Evolutionary conservation across 2,329 filamentous ascomycete species (phyloP).

Genomic region (Elsinoe fawcettii): DNA sequence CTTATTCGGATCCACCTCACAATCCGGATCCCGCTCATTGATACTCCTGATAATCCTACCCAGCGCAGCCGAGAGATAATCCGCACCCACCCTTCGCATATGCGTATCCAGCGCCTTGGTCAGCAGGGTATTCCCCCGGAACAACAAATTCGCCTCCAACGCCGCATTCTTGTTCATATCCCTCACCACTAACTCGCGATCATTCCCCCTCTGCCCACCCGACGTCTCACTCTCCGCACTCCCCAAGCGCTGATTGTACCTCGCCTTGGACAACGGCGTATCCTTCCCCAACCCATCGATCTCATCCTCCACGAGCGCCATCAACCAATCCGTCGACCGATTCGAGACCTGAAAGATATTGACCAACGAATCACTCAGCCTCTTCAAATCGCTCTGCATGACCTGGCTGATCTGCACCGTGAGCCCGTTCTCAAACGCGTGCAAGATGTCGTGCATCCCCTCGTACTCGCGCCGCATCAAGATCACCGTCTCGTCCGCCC

Average conservation of each 20-base stretch:
- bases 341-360: constrained; percentile 95
- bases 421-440: constrained; percentile 74
- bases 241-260: constrained; percentile 63
- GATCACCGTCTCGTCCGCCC: constrained; percentile 82
- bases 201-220: constrained; percentile 28
- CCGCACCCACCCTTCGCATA: constrained; percentile 88
- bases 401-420: constrained; percentile 77
- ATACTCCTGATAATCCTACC: constrained; percentile 82
- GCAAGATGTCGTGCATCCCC: constrained; percentile 71
- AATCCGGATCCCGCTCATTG: constrained; percentile 82
- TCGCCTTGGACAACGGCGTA: constrained; percentile 56
- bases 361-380: constrained; percentile 76
- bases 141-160: constrained; percentile 86
- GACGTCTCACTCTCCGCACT: constrained; percentile 60
- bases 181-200: constrained; percentile 63
- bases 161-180: constrained; percentile 73
- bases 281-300: constrained; percentile 89
- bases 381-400: constrained; percentile 67
- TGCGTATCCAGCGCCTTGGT: constrained; percentile 92
- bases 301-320: constrained; percentile 88
- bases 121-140: constrained; percentile 86
- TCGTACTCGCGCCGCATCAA: constrained; percentile 80
- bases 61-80: constrained; percentile 82
- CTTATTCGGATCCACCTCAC: constrained; percentile 88
- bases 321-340: constrained; percentile 78